A percentile compares a stretch with the other conserved stretches of the same genome.
Conservation (phyloP, 2,329 filamentous ascomycete species). For the Grosmannia serpens region DNA sequence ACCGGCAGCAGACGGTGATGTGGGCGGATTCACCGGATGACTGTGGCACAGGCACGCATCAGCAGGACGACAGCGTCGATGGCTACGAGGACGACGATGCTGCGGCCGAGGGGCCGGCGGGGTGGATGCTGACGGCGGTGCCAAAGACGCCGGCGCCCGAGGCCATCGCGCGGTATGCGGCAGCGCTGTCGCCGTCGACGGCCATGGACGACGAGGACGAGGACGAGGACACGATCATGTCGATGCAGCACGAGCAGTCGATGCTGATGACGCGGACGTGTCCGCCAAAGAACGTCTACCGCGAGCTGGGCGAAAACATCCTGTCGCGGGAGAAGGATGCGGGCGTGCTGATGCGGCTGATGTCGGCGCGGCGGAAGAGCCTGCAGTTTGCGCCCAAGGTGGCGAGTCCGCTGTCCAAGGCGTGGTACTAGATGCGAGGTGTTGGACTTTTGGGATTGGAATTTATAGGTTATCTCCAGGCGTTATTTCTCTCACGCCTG, state of each 20-base stretch:
- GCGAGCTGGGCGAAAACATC: conserved; percentile 31
- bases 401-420: conserved; percentile 56
- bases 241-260: conserved; percentile 15
- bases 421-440: conserved; percentile 37
- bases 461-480: no score
- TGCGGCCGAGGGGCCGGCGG: conserved; percentile 15
- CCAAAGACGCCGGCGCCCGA: conserved; percentile 49
- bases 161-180: conserved; percentile 38
- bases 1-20: conserved; percentile 40
- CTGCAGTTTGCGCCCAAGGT: conserved; percentile 66
- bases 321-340: conserved; percentile 41
- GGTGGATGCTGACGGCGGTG: conserved; percentile 39
- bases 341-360: conserved; percentile 48
- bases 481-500: no score
- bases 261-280: conserved; percentile 39
- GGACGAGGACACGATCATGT: conserved; percentile 13
- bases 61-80: conserved; percentile 15
- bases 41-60: conserved; percentile 8
- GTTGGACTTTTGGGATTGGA: no score
- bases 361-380: conserved; percentile 65
- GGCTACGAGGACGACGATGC: conserved; percentile 17
- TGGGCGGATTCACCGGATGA: conserved; percentile 46
- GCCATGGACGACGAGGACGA: conserved; percentile 7
- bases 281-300: conserved; percentile 34
- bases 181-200: conserved; percentile 31